phyloP scores from a whole-genome alignment of 2,329 filamentous ascomycete species.

The Akanthomyces dipterigenus region DNA sequence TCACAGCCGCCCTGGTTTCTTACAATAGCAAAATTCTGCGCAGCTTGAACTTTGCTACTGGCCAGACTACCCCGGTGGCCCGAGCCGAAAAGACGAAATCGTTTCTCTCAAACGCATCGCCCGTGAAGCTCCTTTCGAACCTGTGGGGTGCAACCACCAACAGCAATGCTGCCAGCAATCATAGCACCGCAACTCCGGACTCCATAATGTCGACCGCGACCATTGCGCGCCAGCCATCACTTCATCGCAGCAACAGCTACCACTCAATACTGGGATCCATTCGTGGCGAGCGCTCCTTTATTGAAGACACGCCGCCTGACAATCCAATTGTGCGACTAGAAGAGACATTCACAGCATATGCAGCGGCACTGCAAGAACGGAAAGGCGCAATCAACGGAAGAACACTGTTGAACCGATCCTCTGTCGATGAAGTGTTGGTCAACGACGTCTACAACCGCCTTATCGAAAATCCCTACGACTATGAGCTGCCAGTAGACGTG shows the following conservation, averaged over 20 bases:
- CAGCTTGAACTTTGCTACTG: conserved; percentile 52
- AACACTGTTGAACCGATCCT: conserved; percentile 60
- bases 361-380: conserved; percentile 72
- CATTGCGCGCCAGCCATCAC: conserved; percentile 37
- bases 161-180: conserved; percentile 48
- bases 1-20: conserved; percentile 64
- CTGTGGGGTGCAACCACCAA: conserved; percentile 60
- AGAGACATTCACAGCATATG: conserved; percentile 77
- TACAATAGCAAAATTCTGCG: conserved; percentile 74
- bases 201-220: conserved; percentile 16
- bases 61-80: conserved; percentile 27
- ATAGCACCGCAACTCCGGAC: conserved; percentile 29
- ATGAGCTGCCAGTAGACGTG: conserved; percentile 67
- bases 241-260: conserved; percentile 39
- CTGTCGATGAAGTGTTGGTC: conserved; percentile 70
- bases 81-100: conserved; percentile 59
- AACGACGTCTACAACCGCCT: conserved; percentile 88
- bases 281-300: conserved; percentile 30
- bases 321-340: conserved; percentile 70
- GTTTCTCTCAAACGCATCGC: conserved; percentile 69
- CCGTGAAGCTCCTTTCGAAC: conserved; percentile 82
- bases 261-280: conserved; percentile 51
- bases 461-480: conserved; percentile 73
- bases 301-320: conserved; percentile 47
- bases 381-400: conserved; percentile 83